Evolutionary conservation across 2,329 filamentous ascomycete genomes (phyloP).

Genomic region (Cordyceps tenuipes): DNA sequence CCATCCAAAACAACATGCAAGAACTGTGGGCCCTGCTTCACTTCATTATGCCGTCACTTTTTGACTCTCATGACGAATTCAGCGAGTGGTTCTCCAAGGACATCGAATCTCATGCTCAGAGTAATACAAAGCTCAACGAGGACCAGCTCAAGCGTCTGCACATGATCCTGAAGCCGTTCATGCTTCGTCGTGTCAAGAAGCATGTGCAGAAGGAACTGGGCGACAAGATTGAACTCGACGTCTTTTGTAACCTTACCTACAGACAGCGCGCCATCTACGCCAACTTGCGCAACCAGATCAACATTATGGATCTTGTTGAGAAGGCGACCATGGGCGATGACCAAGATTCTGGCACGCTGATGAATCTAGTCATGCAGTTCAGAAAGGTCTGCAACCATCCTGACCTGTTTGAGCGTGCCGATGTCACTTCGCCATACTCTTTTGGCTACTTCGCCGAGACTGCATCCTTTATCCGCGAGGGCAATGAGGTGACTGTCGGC

Average conservation of each 20-base stretch:
- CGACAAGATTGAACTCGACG: slow-evolving; percentile 94
- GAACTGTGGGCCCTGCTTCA: slow-evolving; percentile 95
- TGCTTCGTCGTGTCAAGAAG: slow-evolving; percentile 99
- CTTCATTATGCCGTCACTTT: slow-evolving; percentile 99
- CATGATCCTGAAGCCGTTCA: slow-evolving; percentile 99
- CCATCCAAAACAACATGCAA: slow-evolving; percentile 99
- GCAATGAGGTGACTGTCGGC: slow-evolving; percentile 65
- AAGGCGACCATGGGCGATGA: slow-evolving; percentile 93
- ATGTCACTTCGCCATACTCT: slow-evolving; percentile 79
- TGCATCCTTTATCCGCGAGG: slow-evolving; percentile 88
- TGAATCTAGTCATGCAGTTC: slow-evolving; percentile 99
- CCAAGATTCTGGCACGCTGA: slow-evolving; percentile 86
- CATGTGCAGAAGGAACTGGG: slow-evolving; percentile 98
- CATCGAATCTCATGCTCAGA: slow-evolving; percentile 96
- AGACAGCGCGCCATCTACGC: slow-evolving; percentile 89
- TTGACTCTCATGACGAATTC: slow-evolving; percentile 89
- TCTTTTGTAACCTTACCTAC: slow-evolving; percentile 96
- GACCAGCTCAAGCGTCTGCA: slow-evolving; percentile 94
- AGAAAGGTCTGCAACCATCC: slow-evolving; percentile 98
- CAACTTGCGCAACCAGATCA: slow-evolving; percentile 92
- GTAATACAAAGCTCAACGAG: slow-evolving; percentile 98
- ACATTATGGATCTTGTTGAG: slow-evolving; percentile 96
- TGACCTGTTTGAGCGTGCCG: slow-evolving; percentile 90
- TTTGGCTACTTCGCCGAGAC: slow-evolving; percentile 89
- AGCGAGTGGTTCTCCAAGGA: slow-evolving; percentile 93